These are phyloP conservation scores for Trichothecium sympodiale DNA, from an alignment of 2,329 filamentous ascomycete species.

Conservation along the genomic window DNA sequence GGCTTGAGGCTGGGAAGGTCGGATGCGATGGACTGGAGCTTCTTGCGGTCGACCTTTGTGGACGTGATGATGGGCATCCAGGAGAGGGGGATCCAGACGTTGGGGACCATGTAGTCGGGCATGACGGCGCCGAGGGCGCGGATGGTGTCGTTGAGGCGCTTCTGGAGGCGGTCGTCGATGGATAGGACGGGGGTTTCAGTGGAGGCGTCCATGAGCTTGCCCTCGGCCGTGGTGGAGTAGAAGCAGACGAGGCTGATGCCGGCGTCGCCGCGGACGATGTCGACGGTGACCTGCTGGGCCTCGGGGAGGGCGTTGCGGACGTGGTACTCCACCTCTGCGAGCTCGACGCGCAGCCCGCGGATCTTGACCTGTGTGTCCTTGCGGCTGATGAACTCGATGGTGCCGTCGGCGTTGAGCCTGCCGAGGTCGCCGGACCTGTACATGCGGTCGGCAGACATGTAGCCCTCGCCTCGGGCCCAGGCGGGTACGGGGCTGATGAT, in stretches of 20 bases:
- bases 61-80: constrained; percentile 11
- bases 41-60: constrained; percentile 8
- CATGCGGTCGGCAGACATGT: constrained; percentile 5
- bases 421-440: constrained; percentile 13
- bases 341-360: constrained; percentile 6
- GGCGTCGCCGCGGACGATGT: constrained; percentile 1
- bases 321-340: constrained; percentile 6
- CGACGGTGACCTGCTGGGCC: background rate
- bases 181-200: constrained; percentile 2
- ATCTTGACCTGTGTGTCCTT: constrained; percentile 38
- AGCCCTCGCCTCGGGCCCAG: background rate
- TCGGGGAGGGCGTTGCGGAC: background rate
- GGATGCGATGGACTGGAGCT: constrained; percentile 1
- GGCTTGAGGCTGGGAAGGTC: background rate
- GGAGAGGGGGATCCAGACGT: constrained; percentile 9
- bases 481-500: background rate
- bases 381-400: constrained; percentile 31
- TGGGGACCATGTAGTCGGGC: constrained; percentile 11
- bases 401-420: constrained; percentile 20
- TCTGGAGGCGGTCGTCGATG: constrained; percentile 4
- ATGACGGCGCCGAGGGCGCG: constrained; percentile 5
- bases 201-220: too few species aligned
- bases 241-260: background rate
- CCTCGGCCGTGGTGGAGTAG: background rate
- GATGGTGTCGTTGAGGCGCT: constrained; percentile 7